Conservation (phyloP, 2,329 filamentous ascomycete species). For the Botrytis tulipae region DNA sequence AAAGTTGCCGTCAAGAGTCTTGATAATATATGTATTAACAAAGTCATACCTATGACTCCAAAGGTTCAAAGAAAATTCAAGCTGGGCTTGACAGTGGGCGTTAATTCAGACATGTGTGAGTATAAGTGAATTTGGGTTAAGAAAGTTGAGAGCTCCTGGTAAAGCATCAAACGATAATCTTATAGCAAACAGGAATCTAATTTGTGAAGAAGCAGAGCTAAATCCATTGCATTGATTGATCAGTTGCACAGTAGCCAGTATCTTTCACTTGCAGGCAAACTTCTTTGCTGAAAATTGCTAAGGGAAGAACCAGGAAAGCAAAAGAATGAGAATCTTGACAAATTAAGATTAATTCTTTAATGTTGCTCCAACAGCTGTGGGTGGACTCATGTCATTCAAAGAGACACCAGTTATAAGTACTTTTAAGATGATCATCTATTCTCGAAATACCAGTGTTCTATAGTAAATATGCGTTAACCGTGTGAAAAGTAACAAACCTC, state of each 20-base stretch:
- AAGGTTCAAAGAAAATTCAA: not conserved
- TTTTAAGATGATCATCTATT: not conserved
- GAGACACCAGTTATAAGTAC: too few relatives aligned
- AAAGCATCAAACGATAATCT: not conserved
- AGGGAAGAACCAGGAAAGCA: not conserved
- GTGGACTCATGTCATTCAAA: too few relatives aligned
- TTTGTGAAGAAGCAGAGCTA: not conserved
- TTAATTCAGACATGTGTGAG: not conserved
- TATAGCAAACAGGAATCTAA: not conserved
- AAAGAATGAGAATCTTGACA: not conserved
- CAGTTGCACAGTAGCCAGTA: not conserved
- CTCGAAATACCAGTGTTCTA: not conserved
- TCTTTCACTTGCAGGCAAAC: not conserved
- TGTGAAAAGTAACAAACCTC: not conserved
- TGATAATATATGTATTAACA: not conserved
- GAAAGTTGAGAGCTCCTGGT: not conserved
- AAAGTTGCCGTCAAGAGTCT: not conserved
- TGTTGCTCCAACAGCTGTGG: too few relatives aligned
- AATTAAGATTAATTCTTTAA: not conserved
- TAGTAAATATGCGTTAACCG: not conserved
- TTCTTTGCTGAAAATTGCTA: not conserved
- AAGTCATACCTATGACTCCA: not conserved
- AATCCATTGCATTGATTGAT: not conserved
- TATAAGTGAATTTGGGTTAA: not conserved
- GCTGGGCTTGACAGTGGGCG: rapidly evolving